phyloP scores from a whole-genome alignment of 108 stramenopile species.

The Parietichytrium sp. region DNA sequence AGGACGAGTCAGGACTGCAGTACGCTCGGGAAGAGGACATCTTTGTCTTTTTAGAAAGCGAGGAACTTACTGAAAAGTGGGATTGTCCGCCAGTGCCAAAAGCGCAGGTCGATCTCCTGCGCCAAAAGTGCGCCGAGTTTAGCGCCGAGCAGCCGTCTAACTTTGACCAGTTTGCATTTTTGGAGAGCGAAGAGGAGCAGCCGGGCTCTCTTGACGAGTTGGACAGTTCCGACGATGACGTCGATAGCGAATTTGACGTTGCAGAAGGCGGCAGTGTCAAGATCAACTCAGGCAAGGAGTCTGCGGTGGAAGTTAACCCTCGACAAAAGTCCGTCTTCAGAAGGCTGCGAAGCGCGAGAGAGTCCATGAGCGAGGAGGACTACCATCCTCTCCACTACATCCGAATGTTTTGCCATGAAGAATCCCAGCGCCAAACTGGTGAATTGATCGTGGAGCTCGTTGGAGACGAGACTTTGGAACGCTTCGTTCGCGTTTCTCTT shows the following conservation, averaged over 20 bases:
- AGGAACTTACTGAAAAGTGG: not conserved
- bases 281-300: not conserved
- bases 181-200: not conserved
- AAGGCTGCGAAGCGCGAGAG: not conserved
- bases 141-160: not conserved
- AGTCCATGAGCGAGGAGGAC: not conserved
- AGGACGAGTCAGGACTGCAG: not conserved
- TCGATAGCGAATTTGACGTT: not conserved
- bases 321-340: no score
- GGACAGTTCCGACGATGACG: not conserved
- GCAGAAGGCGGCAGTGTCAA: not conserved
- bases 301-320: no score
- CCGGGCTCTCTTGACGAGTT: conserved; percentile 35
- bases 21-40: conserved; percentile 15
- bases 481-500: not conserved
- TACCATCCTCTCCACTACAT: conserved; percentile 30
- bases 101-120: not conserved
- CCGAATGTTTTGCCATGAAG: conserved; percentile 32
- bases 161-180: not conserved
- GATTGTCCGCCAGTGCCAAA: not conserved
- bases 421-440: not conserved
- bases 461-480: not conserved
- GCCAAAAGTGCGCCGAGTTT: not conserved
- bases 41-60: not conserved
- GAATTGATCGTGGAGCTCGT: conserved; percentile 9